Conservation (phyloP, 2,329 filamentous ascomycete species). For the Lizonia empirigonia region DNA sequence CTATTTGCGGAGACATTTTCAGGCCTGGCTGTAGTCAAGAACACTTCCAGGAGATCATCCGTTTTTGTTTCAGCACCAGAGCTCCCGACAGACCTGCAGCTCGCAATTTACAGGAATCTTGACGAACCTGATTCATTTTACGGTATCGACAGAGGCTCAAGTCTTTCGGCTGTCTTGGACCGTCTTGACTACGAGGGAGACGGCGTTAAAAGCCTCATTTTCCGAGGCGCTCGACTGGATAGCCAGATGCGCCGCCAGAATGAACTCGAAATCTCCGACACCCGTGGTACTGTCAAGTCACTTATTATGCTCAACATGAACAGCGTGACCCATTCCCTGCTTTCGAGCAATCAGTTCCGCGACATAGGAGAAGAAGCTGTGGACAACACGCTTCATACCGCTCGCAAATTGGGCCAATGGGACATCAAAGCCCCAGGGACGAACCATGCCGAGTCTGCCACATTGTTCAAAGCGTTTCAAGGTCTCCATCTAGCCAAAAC, state of each 20-base stretch:
- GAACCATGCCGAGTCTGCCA: conserved; percentile 67
- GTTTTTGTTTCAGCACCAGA: conserved; percentile 54
- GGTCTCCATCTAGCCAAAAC: conserved; percentile 71
- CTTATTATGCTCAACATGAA: conserved; percentile 82
- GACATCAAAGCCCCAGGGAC: conserved; percentile 76
- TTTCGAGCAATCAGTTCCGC: conserved; percentile 68
- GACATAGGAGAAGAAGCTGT: conserved; percentile 64
- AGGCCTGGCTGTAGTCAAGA: conserved; percentile 54
- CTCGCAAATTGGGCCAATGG: conserved; percentile 87
- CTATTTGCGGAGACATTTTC: conserved; percentile 78
- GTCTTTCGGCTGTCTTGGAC: conserved; percentile 75
- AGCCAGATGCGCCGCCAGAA: conserved; percentile 73
- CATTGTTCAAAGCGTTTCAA: conserved; percentile 81
- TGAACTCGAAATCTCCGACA: conserved; percentile 62
- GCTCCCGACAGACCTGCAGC: conserved; percentile 69
- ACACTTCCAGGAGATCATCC: conserved; percentile 68
- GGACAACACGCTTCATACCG: conserved; percentile 77
- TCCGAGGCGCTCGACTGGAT: conserved; percentile 89
- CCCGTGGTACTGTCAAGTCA: conserved; percentile 73
- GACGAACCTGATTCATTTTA: conserved; percentile 98
- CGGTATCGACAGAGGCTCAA: conserved; percentile 79
- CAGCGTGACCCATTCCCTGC: conserved; percentile 80
- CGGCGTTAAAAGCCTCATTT: conserved; percentile 83
- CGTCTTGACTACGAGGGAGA: conserved; percentile 89
- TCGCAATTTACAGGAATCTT: conserved; percentile 86